These are phyloP conservation scores for Hygrophorus russula DNA, from an alignment of 768 basidiomycete species.

Conservation along the genomic window DNA sequence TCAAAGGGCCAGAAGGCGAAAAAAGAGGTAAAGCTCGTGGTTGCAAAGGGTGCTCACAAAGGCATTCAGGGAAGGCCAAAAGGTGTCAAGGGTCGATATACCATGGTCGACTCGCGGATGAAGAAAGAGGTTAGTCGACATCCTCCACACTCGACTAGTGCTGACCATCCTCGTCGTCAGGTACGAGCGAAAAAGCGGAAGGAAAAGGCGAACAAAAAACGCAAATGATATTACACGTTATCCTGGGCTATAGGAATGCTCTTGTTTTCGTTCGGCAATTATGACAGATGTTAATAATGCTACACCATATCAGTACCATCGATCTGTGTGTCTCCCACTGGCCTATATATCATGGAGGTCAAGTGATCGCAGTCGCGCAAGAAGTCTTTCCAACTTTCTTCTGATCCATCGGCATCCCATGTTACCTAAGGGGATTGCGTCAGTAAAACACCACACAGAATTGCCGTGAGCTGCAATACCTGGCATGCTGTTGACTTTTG, in stretches of 20 bases:
- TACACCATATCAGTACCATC: conserved; percentile 3
- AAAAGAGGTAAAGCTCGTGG: conserved; percentile 77
- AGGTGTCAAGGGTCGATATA: conserved; percentile 90
- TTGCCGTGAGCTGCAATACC: conserved; percentile 23
- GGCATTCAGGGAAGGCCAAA: conserved; percentile 90
- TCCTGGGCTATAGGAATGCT: neutral
- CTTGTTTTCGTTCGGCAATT: neutral
- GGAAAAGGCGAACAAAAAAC: conserved; percentile 63
- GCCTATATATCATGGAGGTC: conserved; percentile 12
- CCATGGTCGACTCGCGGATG: conserved; percentile 92
- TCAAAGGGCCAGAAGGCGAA: conserved; percentile 55
- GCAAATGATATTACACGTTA: conserved; percentile 21
- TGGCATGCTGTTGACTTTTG: conserved; percentile 41
- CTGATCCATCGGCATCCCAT: conserved; percentile 26
- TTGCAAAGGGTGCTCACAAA: conserved; percentile 83
- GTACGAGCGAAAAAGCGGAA: conserved; percentile 73
- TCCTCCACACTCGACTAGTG: conserved; percentile 1
- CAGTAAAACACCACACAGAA: conserved; percentile 1
- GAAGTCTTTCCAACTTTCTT: conserved; percentile 31
- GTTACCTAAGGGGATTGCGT: conserved; percentile 26
- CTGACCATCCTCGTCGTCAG: conserved; percentile 25
- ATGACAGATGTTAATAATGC: neutral
- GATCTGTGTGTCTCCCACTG: neutral
- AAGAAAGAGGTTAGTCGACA: conserved; percentile 66
- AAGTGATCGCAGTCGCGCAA: conserved; percentile 26